Conservation (phyloP, 257 asterid genomes). For the Agastache rugosa region DNA sequence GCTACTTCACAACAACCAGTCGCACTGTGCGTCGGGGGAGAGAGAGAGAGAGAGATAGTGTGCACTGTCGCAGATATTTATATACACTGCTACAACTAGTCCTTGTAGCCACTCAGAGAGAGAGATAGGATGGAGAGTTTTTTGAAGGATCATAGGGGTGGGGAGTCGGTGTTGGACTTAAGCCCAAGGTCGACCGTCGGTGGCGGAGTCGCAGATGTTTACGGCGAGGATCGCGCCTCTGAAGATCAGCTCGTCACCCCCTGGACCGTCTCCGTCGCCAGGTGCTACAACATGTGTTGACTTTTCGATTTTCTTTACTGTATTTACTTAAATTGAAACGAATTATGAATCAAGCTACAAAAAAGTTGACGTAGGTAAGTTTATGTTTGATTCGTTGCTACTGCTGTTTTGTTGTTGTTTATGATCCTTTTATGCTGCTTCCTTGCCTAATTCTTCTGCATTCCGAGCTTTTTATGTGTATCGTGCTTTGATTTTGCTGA, state of each 20-base stretch:
- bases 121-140: conserved; percentile 57
- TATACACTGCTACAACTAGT: not conserved
- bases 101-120: not conserved
- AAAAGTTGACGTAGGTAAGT: not conserved
- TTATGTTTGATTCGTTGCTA: not conserved
- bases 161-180: conserved; percentile 77
- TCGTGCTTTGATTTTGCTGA: not conserved
- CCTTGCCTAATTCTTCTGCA: not conserved
- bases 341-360: not conserved
- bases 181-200: conserved; percentile 74
- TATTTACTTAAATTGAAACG: not conserved
- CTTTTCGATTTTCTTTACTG: not conserved
- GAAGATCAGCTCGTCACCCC: conserved; percentile 88
- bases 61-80: no score
- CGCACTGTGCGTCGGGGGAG: no score
- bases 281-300: conserved; percentile 40
- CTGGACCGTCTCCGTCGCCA: conserved; percentile 76
- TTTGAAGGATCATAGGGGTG: conserved; percentile 67
- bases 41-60: no score
- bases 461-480: not conserved
- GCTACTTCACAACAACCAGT: no score
- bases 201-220: conserved; percentile 88
- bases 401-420: not conserved
- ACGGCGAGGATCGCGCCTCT: conserved; percentile 88
- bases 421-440: not conserved